Conservation (phyloP, 768 basidiomycete genomes). For the Lentinula boryana region DNA sequence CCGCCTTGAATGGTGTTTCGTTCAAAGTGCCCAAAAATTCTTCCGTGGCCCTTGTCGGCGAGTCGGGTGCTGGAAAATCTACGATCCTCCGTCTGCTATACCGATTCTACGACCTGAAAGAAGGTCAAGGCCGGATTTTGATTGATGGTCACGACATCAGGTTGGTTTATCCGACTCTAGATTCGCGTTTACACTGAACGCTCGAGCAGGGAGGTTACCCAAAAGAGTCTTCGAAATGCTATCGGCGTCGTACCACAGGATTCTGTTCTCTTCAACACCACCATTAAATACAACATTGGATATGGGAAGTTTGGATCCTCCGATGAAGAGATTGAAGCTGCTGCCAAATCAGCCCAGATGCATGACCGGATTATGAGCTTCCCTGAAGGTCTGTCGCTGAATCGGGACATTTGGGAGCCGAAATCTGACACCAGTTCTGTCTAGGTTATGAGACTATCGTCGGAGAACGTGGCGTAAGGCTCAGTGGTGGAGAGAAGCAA, state of each 20-base stretch:
- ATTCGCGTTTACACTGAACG: not conserved
- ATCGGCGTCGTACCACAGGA: slow-evolving; percentile 94
- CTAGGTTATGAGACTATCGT: slow-evolving; percentile 75
- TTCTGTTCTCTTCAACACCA: slow-evolving; percentile 65
- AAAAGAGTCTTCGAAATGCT: slow-evolving; percentile 67
- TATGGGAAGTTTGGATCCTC: slow-evolving; percentile 75
- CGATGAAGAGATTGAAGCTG: slow-evolving; percentile 69
- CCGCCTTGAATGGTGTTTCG: slow-evolving; percentile 70
- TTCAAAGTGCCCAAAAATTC: slow-evolving; percentile 86
- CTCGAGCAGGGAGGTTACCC: slow-evolving; percentile 66
- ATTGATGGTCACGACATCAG: slow-evolving; percentile 84
- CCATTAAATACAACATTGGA: slow-evolving; percentile 71
- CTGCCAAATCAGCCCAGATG: slow-evolving; percentile 80
- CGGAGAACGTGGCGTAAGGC: slow-evolving; percentile 82
- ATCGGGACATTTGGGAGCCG: too few species aligned
- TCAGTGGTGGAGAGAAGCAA: slow-evolving; percentile 89
- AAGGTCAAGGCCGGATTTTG: slow-evolving; percentile 72
- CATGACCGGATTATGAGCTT: slow-evolving; percentile 81
- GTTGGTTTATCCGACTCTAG: slow-evolving; percentile 14
- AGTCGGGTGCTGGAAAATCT: slow-evolving; percentile 77
- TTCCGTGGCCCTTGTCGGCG: slow-evolving; percentile 86
- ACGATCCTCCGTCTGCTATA: slow-evolving; percentile 85
- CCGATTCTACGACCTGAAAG: slow-evolving; percentile 84
- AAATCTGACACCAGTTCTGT: not conserved
- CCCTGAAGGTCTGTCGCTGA: slow-evolving; percentile 49